Evolutionary conservation across 2,329 filamentous ascomycete genomes (phyloP).

Genomic region (Alternaria burnsii): DNA sequence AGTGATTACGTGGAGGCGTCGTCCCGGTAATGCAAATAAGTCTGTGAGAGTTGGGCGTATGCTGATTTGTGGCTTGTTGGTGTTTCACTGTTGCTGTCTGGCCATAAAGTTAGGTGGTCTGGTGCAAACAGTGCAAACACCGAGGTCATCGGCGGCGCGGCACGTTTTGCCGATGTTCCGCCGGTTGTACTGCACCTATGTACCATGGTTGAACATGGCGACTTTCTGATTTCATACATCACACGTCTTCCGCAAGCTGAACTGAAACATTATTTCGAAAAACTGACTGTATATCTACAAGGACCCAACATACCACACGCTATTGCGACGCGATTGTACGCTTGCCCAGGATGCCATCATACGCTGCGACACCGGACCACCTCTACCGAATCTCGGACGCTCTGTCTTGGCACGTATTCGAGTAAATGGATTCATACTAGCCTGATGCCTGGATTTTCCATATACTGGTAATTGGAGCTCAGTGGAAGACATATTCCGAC

Average conservation of each 20-base stretch:
- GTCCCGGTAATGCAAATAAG: neutral
- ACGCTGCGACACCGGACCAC: neutral
- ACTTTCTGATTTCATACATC: neutral
- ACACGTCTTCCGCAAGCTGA: neutral
- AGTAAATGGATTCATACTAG: neutral
- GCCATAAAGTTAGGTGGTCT: constrained; percentile 34
- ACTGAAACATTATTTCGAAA: neutral
- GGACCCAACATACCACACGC: neutral
- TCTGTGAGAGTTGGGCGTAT: neutral
- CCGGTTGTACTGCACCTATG: neutral
- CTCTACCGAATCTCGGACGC: neutral
- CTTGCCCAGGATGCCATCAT: neutral
- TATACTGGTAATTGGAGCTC: neutral
- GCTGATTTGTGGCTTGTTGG: neutral
- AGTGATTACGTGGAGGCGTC: neutral
- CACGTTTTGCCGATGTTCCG: constrained; percentile 17
- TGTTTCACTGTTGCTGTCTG: constrained; percentile 29
- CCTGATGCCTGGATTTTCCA: neutral
- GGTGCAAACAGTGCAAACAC: constrained; percentile 39
- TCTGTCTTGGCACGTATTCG: neutral
- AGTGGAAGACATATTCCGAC: neutral
- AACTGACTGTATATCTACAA: neutral
- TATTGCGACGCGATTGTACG: neutral
- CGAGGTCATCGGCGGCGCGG: constrained; percentile 8
- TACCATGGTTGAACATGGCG: neutral